Evolutionary conservation across 495 filamentous ascomycete genomes (phyloP), one percentile per base, ranked within the genome.

Genomic region (Penicillium crystallinum): DNA sequence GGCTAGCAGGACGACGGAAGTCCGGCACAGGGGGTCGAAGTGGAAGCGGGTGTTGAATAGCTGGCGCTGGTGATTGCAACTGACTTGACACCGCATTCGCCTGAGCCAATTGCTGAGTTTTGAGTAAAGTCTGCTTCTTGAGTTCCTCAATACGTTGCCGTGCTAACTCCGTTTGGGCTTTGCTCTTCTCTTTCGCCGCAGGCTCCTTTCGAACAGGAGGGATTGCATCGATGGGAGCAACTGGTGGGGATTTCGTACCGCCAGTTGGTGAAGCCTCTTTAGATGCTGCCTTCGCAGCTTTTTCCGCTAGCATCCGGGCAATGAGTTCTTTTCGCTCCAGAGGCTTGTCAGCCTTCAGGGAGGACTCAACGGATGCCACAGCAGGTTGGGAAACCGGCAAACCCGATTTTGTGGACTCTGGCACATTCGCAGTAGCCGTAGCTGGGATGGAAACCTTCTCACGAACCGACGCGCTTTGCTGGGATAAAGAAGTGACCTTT

Each of bases 311-410:
- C 61, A 89, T 81, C 37, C 82, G 78, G 15, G 87, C 86, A 58
- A 89, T 88, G 35, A 88, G 78, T 53, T 90, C 86, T 55, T 90
- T 90, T 25, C 88, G 78, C 57, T 89, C 85, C 58, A 89, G 72
- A 7, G 81, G 76, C 55, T 81, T 83, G 4, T 52, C 54, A 6
- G 58, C 17, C 2, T 63, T 57, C 14, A 55, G 45, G 10, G 57
- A n/a, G 21, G 60, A 1, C 0, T 51, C 10, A 5, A 35, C 25
- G 35, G 57, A 19, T 21, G 52, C 31, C 18, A 48, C 45, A 43
- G 55, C 23, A 52, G 59, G 31, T 19, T 25, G 25, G 18, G 37
- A 6, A 8, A 39, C 25, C 53, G 37, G 47, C 21, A 56, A 23
- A n/a, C 30, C 46, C 15, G 44, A 34, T 43, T 53, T 52, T n/a